Evolutionary conservation across 1,284 basidiomycete genomes (phyloP).

Genomic region (Baeospora myosura): DNA sequence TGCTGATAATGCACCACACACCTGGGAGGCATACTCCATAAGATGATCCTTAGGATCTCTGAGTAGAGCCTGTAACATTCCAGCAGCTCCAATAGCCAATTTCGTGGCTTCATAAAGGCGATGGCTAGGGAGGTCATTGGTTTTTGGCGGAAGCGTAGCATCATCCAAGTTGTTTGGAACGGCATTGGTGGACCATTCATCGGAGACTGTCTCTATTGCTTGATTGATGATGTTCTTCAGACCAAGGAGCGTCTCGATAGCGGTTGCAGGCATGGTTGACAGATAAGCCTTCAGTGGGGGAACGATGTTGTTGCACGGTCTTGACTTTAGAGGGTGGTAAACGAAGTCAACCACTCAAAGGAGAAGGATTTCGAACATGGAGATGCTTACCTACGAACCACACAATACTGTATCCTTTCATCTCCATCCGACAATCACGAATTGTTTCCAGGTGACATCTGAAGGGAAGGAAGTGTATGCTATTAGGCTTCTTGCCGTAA

Average conservation of each 20-base stretch:
- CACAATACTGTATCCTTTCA: too few species aligned
- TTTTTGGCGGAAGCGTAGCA: background rate
- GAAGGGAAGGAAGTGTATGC: too few species aligned
- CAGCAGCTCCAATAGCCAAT: constrained; percentile 3
- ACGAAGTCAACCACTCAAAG: too few species aligned
- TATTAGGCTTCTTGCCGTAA: too few species aligned
- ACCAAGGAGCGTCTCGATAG: background rate
- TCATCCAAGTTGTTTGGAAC: background rate
- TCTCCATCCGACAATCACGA: too few species aligned
- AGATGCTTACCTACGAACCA: too few species aligned
- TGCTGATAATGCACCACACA: background rate
- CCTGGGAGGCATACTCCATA: constrained; percentile 5
- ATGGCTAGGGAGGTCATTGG: background rate
- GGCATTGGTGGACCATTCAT: constrained; percentile 4
- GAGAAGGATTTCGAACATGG: too few species aligned
- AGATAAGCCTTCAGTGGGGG: too few species aligned
- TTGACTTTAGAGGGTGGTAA: too few species aligned
- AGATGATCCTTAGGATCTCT: constrained; percentile 4
- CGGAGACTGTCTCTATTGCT: constrained; percentile 2
- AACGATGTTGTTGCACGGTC: too few species aligned
- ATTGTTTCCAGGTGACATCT: too few species aligned
- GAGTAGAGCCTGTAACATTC: constrained; percentile 7
- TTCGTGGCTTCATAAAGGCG: constrained; percentile 7
- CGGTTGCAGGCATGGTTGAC: background rate
- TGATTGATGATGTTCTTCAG: background rate